Conservation (phyloP, 2,329 filamentous ascomycete species). For the Colletotrichum gigasporum region DNA sequence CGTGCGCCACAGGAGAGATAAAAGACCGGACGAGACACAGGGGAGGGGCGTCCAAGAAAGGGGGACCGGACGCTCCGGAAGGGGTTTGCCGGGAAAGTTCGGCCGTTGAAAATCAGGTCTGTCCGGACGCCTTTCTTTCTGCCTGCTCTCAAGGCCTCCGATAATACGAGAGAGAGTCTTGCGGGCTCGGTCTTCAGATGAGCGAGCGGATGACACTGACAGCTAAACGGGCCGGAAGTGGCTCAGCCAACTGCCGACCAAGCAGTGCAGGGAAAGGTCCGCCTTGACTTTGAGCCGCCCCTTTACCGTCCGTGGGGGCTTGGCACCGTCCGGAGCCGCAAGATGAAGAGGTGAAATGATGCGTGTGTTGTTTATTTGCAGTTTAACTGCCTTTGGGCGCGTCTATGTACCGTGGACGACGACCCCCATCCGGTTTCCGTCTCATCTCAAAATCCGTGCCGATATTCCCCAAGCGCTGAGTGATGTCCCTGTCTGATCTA, state of each 20-base stretch:
- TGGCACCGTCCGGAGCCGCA: conserved; percentile 4
- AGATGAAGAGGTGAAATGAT: background rate
- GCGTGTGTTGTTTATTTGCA: background rate
- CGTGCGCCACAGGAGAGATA: background rate
- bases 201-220: conserved; percentile 7
- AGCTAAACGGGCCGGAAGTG: background rate
- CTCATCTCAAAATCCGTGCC: background rate
- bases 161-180: no score
- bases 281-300: background rate
- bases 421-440: background rate
- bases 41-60: background rate
- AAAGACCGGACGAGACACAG: background rate
- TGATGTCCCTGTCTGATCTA: background rate
- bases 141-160: no score
- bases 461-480: background rate
- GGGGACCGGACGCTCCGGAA: background rate
- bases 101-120: no score
- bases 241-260: background rate
- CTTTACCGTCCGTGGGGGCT: background rate
- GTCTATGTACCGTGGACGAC: background rate
- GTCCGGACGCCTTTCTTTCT: no score
- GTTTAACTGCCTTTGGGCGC: background rate
- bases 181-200: conserved; percentile 1
- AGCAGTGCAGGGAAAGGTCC: background rate
- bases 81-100: no score